Conservation (phyloP, 768 basidiomycete species). For the Leucocoprinus birnbaumii region DNA sequence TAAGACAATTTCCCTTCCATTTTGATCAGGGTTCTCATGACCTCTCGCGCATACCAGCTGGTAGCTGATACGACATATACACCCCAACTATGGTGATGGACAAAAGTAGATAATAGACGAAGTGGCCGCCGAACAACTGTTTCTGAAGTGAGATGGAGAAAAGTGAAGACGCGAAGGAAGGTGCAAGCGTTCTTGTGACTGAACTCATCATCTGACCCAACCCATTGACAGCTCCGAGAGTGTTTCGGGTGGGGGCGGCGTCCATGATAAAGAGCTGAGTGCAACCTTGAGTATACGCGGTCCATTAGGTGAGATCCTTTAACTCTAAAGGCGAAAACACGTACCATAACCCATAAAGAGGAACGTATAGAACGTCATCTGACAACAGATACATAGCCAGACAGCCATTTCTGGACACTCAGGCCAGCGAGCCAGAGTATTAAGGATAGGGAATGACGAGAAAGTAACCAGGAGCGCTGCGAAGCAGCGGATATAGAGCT, state of each 20-base stretch:
- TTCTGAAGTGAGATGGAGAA: conserved; percentile 57
- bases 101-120: conserved; percentile 42
- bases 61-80: conserved; percentile 6
- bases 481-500: conserved; percentile 29
- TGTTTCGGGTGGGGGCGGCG: conserved; percentile 9
- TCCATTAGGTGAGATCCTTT: background rate
- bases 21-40: background rate
- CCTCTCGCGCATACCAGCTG: background rate
- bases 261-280: conserved; percentile 10
- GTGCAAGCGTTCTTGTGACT: conserved; percentile 42
- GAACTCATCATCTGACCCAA: conserved; percentile 32
- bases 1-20: background rate
- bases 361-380: conserved; percentile 3
- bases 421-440: background rate
- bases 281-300: background rate
- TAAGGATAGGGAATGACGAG: conserved; percentile 14
- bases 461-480: conserved; percentile 14
- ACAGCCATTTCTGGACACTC: conserved; percentile 2
- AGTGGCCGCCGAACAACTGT: conserved; percentile 43
- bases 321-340: background rate
- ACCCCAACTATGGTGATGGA: conserved; percentile 15
- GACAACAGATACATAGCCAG: conserved; percentile 1
- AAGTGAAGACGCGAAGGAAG: conserved; percentile 52
- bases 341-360: conserved; percentile 11
- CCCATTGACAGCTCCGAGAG: conserved; percentile 9